These are phyloP conservation scores for Cordyceps cicadae DNA, from an alignment of 2,329 filamentous ascomycete species.

Conservation along the genomic window DNA sequence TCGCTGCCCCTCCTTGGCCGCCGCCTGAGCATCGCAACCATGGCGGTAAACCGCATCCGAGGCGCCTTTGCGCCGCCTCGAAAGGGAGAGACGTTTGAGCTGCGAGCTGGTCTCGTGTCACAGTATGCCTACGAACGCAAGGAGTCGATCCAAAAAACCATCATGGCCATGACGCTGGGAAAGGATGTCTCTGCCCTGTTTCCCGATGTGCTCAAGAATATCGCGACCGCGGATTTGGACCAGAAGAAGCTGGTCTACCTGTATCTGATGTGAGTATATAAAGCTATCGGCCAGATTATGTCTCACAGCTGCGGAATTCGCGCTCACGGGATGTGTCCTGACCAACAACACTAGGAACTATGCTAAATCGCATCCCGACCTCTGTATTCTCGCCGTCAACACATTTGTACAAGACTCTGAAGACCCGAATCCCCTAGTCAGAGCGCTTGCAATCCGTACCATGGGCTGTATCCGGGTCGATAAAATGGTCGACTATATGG, in stretches of 20 bases:
- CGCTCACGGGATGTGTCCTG: not conserved
- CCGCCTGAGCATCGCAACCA: conserved; percentile 32
- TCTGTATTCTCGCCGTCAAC: conserved; percentile 97
- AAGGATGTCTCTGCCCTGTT: conserved; percentile 98
- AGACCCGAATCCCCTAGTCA: conserved; percentile 91
- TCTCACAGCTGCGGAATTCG: too few species aligned
- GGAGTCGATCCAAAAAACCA: conserved; percentile 98
- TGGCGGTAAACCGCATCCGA: conserved; percentile 94
- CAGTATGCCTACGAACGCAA: conserved; percentile 99
- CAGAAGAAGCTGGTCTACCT: conserved; percentile 99
- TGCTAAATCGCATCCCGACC: conserved; percentile 95
- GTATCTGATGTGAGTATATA: conserved; percentile 75
- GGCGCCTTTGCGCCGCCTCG: conserved; percentile 86
- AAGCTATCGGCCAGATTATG: not conserved
- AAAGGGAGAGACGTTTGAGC: conserved; percentile 97
- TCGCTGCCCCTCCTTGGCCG: conserved; percentile 19
- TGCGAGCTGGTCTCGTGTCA: conserved; percentile 89
- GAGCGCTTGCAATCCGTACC: conserved; percentile 89
- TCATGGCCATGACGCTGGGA: conserved; percentile 99
- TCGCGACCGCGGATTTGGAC: conserved; percentile 86
- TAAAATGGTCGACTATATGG: conserved; percentile 99
- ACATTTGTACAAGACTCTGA: conserved; percentile 99
- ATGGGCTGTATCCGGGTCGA: conserved; percentile 99
- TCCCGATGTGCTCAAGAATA: conserved; percentile 97
- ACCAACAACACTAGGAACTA: conserved; percentile 65